Evolutionary conservation across 202 grass and related monocot genomes (phyloP), one percentile per base, ranked within the genome.

Genomic region (Panicum virgatum): DNA sequence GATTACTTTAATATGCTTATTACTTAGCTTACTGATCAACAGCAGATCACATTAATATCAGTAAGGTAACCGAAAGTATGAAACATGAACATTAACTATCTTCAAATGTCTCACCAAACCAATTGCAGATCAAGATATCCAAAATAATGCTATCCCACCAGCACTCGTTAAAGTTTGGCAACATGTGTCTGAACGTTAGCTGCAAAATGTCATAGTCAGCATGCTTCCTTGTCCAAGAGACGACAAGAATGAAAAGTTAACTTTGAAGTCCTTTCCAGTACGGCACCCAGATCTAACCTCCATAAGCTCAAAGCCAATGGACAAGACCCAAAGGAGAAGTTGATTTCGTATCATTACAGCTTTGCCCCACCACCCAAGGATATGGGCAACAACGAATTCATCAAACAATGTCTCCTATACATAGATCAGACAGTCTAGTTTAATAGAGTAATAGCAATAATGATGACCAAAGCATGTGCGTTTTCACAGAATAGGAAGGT

Each of bases 121-220:
- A 98, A 89, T 98, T 98, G 92, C 96, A 98, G 82, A 98, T 93
- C 58, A 98, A 69, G 71, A 98, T 96, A 86, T 98, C 96, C 86
- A 98, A 85, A 75, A 98, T 80, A 84, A 98, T 92, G 75, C 96
- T 98, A 84, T 98, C 96, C 96, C 92, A 98, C 96, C 96, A 98
- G 64, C 96, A 98, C 85, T 98, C 96, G 68, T 98, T 98, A 75
- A 98, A 98, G 79, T 99, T 99, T 62, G 96, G 96, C 80, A 99
- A 73, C 96, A 99, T 99, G 85, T 99, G 96, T 69, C 93, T 86
- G 88, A 99, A 99, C 43, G 96, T 96, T 43, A 96, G 86, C 96
- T 99, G 93, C 75, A 84, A 82, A 78, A 77, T 51, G 57, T 77
- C 73, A 78, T 57, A 86, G 43, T 44, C 70, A 83, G 67, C 47